phyloP scores from a whole-genome alignment of 305 asterid genomes.

The Fraxinus floribunda region DNA sequence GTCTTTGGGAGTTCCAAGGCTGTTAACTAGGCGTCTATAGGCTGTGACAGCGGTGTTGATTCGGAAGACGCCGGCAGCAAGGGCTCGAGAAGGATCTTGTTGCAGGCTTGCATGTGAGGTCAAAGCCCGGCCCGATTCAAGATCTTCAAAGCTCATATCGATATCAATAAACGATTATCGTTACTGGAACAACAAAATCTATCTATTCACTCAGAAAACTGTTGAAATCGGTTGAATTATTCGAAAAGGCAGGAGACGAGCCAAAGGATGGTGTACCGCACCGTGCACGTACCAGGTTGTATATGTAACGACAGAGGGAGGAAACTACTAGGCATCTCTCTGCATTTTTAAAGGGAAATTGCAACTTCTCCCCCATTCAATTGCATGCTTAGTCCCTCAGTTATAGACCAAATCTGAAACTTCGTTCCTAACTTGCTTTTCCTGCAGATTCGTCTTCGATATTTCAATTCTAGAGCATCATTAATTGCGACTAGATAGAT shows the following conservation, averaged over 20 bases:
- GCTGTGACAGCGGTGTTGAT: constrained; percentile 33
- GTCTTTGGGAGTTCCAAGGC: constrained; percentile 33
- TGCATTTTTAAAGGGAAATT: not conserved
- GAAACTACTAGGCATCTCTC: not conserved
- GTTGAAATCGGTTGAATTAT: not conserved
- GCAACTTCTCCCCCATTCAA: not conserved
- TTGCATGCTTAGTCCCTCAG: not conserved
- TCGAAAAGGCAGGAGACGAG: not conserved
- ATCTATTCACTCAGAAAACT: not conserved
- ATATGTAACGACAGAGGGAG: not conserved
- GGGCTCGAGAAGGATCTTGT: constrained; percentile 29
- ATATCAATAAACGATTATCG: not conserved
- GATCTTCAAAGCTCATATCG: constrained; percentile 36
- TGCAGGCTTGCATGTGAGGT: constrained; percentile 13
- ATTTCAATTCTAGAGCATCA: not conserved
- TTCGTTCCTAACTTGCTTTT: not conserved
- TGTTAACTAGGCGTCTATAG: constrained; percentile 31
- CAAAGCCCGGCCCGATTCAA: constrained; percentile 29
- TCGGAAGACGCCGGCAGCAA: constrained; percentile 33
- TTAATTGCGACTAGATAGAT: not conserved
- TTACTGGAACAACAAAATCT: not conserved
- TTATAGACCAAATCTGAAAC: not conserved
- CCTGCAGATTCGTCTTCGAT: not conserved
- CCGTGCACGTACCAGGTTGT: not conserved
- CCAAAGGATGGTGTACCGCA: not conserved